Conservation (phyloP, 108 stramenopile species). For the Ochromonas danica region DNA sequence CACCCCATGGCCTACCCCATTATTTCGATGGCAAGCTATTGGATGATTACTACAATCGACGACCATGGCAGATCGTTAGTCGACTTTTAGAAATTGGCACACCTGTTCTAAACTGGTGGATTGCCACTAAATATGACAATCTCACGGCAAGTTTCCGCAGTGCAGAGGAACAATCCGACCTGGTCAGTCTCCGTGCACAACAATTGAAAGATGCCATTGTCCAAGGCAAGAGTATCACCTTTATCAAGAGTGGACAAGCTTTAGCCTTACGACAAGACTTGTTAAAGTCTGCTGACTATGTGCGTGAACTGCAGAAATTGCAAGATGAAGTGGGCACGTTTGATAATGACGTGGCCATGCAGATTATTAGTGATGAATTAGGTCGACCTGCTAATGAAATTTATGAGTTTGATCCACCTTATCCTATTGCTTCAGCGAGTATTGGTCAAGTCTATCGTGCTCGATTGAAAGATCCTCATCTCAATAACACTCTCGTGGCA, state of each 20-base stretch:
- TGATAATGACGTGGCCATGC: slow-evolving; percentile 71
- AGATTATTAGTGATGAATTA: slow-evolving; percentile 68
- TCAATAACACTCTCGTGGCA: slow-evolving; percentile 63
- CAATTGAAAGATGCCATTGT: background rate
- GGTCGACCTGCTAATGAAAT: slow-evolving; percentile 58
- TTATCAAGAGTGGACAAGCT: slow-evolving; percentile 62
- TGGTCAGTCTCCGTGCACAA: background rate
- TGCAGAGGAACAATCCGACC: background rate
- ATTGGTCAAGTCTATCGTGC: slow-evolving; percentile 70
- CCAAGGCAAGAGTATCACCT: background rate
- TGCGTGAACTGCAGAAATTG: slow-evolving; percentile 73
- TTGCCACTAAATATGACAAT: background rate
- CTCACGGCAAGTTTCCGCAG: background rate
- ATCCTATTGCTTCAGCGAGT: slow-evolving; percentile 55
- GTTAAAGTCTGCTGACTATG: slow-evolving; percentile 68
- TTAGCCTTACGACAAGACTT: slow-evolving; percentile 74
- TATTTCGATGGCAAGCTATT: background rate
- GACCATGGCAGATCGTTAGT: background rate
- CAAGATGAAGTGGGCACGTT: slow-evolving; percentile 79
- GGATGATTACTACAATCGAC: background rate
- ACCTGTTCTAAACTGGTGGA: background rate
- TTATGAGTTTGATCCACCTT: slow-evolving; percentile 41
- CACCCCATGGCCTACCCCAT: too few species aligned
- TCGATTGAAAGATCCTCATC: slow-evolving; percentile 48
- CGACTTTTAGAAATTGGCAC: background rate